These are phyloP conservation scores for Diaporthe citriasiana DNA, from an alignment of 2,329 filamentous ascomycete species.

Conservation along the genomic window DNA sequence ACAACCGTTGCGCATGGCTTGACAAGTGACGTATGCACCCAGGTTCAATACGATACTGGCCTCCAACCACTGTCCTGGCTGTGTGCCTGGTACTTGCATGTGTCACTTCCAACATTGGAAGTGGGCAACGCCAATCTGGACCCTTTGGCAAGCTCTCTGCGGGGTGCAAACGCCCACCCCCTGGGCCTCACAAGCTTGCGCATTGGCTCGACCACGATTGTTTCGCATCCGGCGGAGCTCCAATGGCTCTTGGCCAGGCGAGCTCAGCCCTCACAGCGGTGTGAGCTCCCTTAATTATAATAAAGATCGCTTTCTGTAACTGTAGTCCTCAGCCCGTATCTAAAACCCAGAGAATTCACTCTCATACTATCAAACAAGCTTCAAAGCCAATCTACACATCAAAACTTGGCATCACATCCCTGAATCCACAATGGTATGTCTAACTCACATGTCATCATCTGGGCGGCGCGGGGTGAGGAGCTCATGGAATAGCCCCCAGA, in stretches of 20 bases:
- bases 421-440: conserved; percentile 36
- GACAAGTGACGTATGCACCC: conserved; percentile 11
- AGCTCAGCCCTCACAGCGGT: conserved; percentile 39
- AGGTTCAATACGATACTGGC: background rate
- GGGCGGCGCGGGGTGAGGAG: background rate
- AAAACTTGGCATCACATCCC: background rate
- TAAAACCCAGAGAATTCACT: background rate
- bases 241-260: conserved; percentile 35
- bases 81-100: conserved; percentile 13
- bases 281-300: conserved; percentile 26
- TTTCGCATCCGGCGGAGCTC: conserved; percentile 35
- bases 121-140: conserved; percentile 21
- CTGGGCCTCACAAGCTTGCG: conserved; percentile 5
- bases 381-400: background rate
- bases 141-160: conserved; percentile 7
- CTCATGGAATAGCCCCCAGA: background rate
- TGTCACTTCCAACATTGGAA: conserved; percentile 15
- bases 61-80: background rate
- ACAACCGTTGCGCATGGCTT: background rate
- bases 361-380: conserved; percentile 2
- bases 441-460: background rate
- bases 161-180: conserved; percentile 30
- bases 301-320: background rate
- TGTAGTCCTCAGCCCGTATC: background rate
- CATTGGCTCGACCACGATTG: conserved; percentile 35